Evolutionary conservation across 768 basidiomycete genomes (phyloP), one percentile per base, ranked within the genome.

Genomic region (Wakefieldia striispora): DNA sequence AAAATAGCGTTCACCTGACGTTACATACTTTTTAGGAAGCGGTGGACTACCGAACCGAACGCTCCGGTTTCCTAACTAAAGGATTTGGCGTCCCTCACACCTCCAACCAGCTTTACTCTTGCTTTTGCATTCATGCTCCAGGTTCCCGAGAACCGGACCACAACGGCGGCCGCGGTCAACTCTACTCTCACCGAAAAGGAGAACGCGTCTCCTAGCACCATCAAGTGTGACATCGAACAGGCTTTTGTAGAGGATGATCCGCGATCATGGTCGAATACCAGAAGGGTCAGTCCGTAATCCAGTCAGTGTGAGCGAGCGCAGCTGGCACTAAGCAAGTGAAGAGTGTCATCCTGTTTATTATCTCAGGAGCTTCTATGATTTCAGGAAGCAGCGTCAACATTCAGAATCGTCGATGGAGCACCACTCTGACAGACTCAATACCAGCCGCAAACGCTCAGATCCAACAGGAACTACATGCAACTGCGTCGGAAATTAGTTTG

Each of bases 391-490:
- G 50, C 20, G 44, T 49, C 14, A 67, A 56, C 39, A 57, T 65
- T 33, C 65, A 66, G 47, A 66, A 66, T 39, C 65, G 65, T 67
- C 9, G 16, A 31, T 6, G 14, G 13, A 14, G 3, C 0, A 11
- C 12, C 6, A 5, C 0, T 11, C 37, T 54, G 12, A 58, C 24
- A 6, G 16, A n/a, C 3, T 24, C 4, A 16, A 37, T 10, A 12
- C 5, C 50, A 90, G 88, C 88, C 27, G 82, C 87, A 7, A 84
- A 88, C 23, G 67, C 77, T 17, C 70, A 82, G 47, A 84, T 90
- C 67, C 75, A 88, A 56, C 59, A 62, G 3, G 74, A 87, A 13
- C 70, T 92, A 17, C 76, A 78, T 31, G 82, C 88, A 3, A 80
- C 80, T 1, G 71, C 75, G 29, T 70, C 75, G 1, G 74, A 86